Evolutionary conservation across 805 yeast species (phyloP), one percentile per base, ranked within the genome.

Genomic region (Scheffersomyces amazonensis): DNA sequence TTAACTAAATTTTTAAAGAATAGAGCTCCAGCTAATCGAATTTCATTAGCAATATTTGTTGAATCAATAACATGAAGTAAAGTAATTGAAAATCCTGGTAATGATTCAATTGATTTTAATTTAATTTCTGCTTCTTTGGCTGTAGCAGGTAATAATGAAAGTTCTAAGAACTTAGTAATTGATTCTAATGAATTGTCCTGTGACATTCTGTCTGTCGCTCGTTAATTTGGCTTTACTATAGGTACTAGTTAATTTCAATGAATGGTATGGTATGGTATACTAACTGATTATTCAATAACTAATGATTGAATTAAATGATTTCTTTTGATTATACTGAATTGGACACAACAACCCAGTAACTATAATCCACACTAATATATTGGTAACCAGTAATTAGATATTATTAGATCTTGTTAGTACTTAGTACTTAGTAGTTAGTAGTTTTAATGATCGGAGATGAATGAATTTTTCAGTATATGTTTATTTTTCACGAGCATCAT

Each of bases 1-100:
- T 78, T 83, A 46, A 93, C 73, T 44, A 88, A 75, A 58, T 93
- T 93, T 59, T 93, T 93, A 66, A 93, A 88, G 62, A 84, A 89
- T 37, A 95, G 66, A 1, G 96, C 88, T 15, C 87, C 96, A 1
- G 99, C 96, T 34, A 90, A 67, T 44, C 97, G 73, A 1, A 84
- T 76, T 2, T 85, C 67, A 4, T 60, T 56, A 3, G 75, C 71
- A 30, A 81, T 53, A 30, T 71, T 70, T 21, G 69, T 54, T 12
- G 84, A 73, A 4, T 95, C 88, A 23, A 89, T 86, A 13, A 90
- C 77, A 53, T 85, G 89, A 39, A 93, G 63, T 27, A 93, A 64
- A 21, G 81, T 76, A 33, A 87, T 66, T 7, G 95, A 73, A 59
- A 93, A 93, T 3, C 95, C 96, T 24, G 78, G 78, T 36, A 71